Conservation (phyloP, 2,329 filamentous ascomycete species). For the Tolypocladium album region DNA sequence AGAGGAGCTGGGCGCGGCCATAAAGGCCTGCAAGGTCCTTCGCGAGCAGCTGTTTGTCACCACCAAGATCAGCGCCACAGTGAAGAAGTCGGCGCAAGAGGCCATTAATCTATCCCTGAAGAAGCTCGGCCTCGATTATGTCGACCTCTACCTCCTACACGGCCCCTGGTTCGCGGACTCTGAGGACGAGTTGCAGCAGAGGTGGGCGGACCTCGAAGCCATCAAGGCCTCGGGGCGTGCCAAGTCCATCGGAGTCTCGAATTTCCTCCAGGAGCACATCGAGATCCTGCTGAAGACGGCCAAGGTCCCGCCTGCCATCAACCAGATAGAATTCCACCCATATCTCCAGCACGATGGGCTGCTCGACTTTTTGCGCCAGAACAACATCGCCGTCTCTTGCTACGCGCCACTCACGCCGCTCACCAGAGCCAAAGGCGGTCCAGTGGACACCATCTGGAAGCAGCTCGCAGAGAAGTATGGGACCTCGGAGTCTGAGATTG, state of each 20-base stretch:
- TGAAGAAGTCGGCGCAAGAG: slow-evolving; percentile 29
- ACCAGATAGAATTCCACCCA: slow-evolving; percentile 76
- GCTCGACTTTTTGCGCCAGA: slow-evolving; percentile 43
- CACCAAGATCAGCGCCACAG: slow-evolving; percentile 40
- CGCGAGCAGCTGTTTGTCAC: slow-evolving; percentile 60
- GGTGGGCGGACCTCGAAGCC: slow-evolving; percentile 51
- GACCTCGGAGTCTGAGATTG: slow-evolving; percentile 43
- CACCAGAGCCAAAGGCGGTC: slow-evolving; percentile 36
- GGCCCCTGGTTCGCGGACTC: slow-evolving; percentile 40
- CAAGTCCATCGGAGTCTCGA: slow-evolving; percentile 66
- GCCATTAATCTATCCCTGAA: slow-evolving; percentile 49
- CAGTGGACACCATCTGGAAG: slow-evolving; percentile 39
- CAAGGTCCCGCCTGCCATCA: slow-evolving; percentile 54
- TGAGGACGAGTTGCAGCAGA: slow-evolving; percentile 42
- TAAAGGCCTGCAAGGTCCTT: slow-evolving; percentile 54
- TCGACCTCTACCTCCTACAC: slow-evolving; percentile 62
- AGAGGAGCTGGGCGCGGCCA: slow-evolving; percentile 59
- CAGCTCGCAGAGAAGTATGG: slow-evolving; percentile 46
- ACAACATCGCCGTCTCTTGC: slow-evolving; percentile 45
- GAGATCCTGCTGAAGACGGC: slow-evolving; percentile 47
- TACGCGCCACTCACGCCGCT: slow-evolving; percentile 46
- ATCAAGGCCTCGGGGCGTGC: slow-evolving; percentile 57
- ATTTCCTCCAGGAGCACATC: slow-evolving; percentile 51
- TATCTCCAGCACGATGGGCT: slow-evolving; percentile 58
- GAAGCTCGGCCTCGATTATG: slow-evolving; percentile 58